Base-by-base conservation (phyloP, 2,329 filamentous ascomycete genomes). In the Calonectria montana region DNA sequence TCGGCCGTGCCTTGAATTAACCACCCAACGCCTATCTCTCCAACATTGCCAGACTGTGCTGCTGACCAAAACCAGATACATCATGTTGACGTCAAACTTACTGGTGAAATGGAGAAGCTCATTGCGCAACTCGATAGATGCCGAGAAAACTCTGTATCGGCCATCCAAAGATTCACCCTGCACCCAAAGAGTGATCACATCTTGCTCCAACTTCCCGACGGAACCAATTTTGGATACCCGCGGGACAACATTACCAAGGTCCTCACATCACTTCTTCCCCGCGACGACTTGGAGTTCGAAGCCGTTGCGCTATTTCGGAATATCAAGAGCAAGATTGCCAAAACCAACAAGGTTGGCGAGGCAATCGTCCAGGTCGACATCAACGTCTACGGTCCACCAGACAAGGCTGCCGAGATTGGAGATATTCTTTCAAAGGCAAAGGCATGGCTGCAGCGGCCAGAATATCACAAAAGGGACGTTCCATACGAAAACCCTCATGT, bases 321-420 rank as follows among this genome's bases (percentile, higher is more conserved):
- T 3, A 74, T 83, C 1, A 71, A 73, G 9, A 75, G 80, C 1
- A 74, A 70, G 21, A 81, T 83, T 16, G 65, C 63, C 18, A 74
- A 73, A 7, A 75, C 76, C 2, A 76, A 71, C 12, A 82, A 81
- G 68, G 48, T 79, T 0, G 53, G 70, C 3, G 80, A 83, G 1
- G 80, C 81, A 2, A 70, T 68, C 1, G 70, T 70, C 15, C 67
- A 70, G 9, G 72, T 84, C 1, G 78, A 84, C 64, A 82, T 85
- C 62, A 83, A 85, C 50, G 68, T 85, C 1, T 85, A 85, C 67
- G 84, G 84, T 0, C 80, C 79, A 0, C 66, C 66, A 1, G n/a
- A 43, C 4, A 21, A 66, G 2, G 75, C 74, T 2, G 65, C 62
- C 0, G 16, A 66, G 2, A 72, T 84, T 23, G 84, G 83, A 0